Evolutionary conservation across 768 basidiomycete species (phyloP), one percentile per base, ranked within the genome.

Genomic region (Guyanaporus albipodus): DNA sequence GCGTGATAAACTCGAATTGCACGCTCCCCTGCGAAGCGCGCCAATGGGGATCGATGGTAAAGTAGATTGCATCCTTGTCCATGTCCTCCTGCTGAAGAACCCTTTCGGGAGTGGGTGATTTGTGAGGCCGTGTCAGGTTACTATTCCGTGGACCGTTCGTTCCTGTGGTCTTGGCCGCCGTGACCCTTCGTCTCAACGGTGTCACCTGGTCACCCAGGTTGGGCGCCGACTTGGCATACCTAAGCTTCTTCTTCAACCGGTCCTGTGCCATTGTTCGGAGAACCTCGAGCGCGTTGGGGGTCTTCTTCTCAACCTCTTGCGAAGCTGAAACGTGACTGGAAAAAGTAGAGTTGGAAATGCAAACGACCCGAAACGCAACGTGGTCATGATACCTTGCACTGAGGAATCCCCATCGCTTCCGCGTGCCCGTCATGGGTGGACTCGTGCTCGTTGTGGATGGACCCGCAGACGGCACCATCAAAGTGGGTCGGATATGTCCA

Each of bases 21-120:
- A 46, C 50, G 22, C 62, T 61, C 2, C 50, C 63, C 44, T 32
- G 32, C 21, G 66, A 66, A 27, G 40, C 42, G 2, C 43, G 47
- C 49, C 58, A 57, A 22, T 46, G 38, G 8, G 63, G 48, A 43
- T 65, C 63, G 2, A 67, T 40, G 23, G 60, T 59, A 44, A 66
- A 63, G 48, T 63, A 66, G 29, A 66, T 65, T 15, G 51, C 59
- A 15, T 54, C 48, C 28, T 43, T 36, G n/a, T 67, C 51, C 32
- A 42, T 27, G 9, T 53, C 46, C 35, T 52, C 54, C 18, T 42
- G 46, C 23, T 49, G 26, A 41, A 21, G n/a, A 26, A 17, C 18
- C 3, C 15, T 10, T 18, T 46, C 44, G 32, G 38, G 36, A 1
- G 21, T 7, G 23, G 31, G 26, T 29, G 17, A 6, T 31, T 35